Evolutionary conservation across 2,329 filamentous ascomycete genomes (phyloP), one percentile per base, ranked within the genome.

Genomic region (Paecilomyces sp.): DNA sequence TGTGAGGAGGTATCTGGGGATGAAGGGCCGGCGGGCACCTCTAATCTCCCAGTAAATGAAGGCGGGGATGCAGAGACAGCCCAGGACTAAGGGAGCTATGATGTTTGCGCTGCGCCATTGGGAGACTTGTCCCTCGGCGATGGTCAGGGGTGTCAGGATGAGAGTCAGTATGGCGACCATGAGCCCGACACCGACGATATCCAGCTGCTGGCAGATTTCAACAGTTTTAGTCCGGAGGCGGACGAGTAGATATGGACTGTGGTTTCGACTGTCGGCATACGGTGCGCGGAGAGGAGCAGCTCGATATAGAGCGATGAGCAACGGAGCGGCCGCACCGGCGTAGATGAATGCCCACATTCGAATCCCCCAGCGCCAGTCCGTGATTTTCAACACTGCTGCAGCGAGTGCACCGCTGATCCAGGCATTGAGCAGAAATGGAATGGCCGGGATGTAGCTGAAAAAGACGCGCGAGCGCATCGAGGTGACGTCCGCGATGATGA

Each of bases 271-370:
- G 36, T 6, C 15, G 3, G n/a, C 36, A 15, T 6, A 2, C 4
- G 36, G 15, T 41, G 11, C 36, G 57, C 74, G 76, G 64, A 78
- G 79, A 7, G 72, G 67, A 41, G 72, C 72, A 13, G 85, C 81
- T 47, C 83, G 66, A 56, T 74, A 70, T 0, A 88, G 76, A 5
- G 80, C 80, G 47, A 79, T 62, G 66, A 87, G 72, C 0, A 88
- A 75, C 1, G 85, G 84, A n/a, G 3, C 86, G 61, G 0, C 82
- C 77, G 58, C 80, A 82, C 7, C 64, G 0, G 85, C 82, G 65
- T 83, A 86, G 56, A 87, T 84, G 62, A 87, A 81, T 54, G 77
- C 79, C 78, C 83, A 88, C 84, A 88, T 87, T 63, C 84, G 85
- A 25, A 85, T 78, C 13, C 85, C 85, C 84, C 84, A 87, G 60